Evolutionary conservation across 2,329 filamentous ascomycete genomes (phyloP), one percentile per base, ranked within the genome.

Genomic region (Aaosphaeria arxii): DNA sequence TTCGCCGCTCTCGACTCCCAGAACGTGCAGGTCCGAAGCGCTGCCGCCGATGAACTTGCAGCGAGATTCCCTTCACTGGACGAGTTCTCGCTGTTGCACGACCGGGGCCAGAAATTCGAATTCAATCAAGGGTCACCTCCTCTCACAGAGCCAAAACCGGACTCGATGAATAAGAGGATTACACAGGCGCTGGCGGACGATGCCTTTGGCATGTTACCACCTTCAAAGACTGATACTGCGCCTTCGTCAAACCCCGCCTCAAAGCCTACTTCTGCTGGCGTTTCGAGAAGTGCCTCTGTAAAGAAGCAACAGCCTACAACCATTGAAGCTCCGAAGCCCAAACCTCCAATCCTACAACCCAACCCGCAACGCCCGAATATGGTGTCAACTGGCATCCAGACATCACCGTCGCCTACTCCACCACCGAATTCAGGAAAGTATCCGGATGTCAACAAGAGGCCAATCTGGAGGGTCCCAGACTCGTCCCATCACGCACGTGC

Each of bases 41-140:
- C 74, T 6, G 78, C 81, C 24, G 76, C 78, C 2, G 94, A 97
- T 57, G 92, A 97, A 62, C 75, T 96, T 29, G 90, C 92, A 0
- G 80, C 84, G 30, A 83, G 88, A 45, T 99, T 96, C 58, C 94
- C 94, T 0, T 91, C 89, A 5, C 77, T 99, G 28, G 91, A 97
- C 61, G 89, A 97, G 58, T 99, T 99, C 64, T 86, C 92, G 3
- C 76, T 99, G 13, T 75, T 96, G 40, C 90, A 95, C 58, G 91
- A 97, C 53, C 83, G 88, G 52, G 88, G 88, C 3, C 74, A 83
- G 51, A 91, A 89, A 50, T 96, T 96, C 59, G 86, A 92, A 46
- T 96, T 96, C 66, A 86, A 59, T 1, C 70, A 76, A 40, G 45
- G 55, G 30, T 54, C 61, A 38, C 63, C 77, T n/a, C 70, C 75